phyloP scores from a whole-genome alignment of 768 basidiomycete genomes.

The Suillus hirtellus region DNA sequence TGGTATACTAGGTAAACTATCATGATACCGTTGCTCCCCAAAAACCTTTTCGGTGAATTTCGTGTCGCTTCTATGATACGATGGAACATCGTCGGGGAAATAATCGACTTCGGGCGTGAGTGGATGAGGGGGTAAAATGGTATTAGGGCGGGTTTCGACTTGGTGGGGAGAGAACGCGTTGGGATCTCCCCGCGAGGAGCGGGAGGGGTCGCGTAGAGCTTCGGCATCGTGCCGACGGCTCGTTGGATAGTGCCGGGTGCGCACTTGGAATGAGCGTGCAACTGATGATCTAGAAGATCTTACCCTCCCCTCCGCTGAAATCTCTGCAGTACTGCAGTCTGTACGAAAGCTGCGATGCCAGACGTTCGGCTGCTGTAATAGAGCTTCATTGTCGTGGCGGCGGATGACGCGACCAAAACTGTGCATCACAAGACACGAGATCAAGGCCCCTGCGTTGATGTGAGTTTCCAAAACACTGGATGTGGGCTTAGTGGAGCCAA shows the following conservation, averaged over 20 bases:
- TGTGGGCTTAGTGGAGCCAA: constrained; percentile 5
- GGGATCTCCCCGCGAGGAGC: not conserved
- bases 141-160: constrained; percentile 8
- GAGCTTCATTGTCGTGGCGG: constrained; percentile 59
- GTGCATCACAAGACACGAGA: constrained; percentile 57
- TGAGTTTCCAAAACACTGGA: constrained; percentile 15
- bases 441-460: constrained; percentile 46
- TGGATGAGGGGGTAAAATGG: not conserved
- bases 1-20: constrained; percentile 5
- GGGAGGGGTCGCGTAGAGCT: constrained; percentile 7
- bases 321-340: constrained; percentile 17
- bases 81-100: not conserved
- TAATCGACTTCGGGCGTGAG: not conserved
- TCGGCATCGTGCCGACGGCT: not conserved
- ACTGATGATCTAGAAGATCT: constrained; percentile 4
- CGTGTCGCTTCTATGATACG: constrained; percentile 3
- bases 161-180: constrained; percentile 1
- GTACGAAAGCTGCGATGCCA: constrained; percentile 40
- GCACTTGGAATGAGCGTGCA: constrained; percentile 8
- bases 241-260: constrained; percentile 9
- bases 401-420: constrained; percentile 60
- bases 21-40: constrained; percentile 14
- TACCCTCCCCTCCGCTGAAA: constrained; percentile 12
- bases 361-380: constrained; percentile 48
- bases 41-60: not conserved